Conservation (phyloP, 2,329 filamentous ascomycete genomes). For the Cercospora zeae-maydis region DNA sequence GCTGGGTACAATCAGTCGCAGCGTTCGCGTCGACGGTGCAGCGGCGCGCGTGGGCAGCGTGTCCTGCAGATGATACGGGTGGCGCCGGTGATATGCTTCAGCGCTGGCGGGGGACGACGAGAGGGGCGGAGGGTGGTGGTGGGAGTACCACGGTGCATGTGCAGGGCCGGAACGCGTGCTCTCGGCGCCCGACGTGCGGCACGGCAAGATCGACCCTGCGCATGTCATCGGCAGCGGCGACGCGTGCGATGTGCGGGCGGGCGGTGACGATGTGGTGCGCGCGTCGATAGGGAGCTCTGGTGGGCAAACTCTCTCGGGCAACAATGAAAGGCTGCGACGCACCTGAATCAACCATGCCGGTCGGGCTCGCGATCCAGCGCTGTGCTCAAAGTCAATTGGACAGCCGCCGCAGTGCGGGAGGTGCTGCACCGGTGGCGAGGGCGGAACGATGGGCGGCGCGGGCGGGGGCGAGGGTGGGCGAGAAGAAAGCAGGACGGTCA, state of each 20-base stretch:
- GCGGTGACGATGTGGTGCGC: not conserved
- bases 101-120: not conserved
- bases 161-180: not conserved
- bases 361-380: slow-evolving; percentile 25
- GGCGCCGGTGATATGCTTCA: not conserved
- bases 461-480: not conserved
- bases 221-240: not conserved
- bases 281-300: not conserved
- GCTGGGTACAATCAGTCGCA: slow-evolving; percentile 21
- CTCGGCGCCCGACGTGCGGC: not conserved
- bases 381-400: slow-evolving; percentile 47
- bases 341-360: slow-evolving; percentile 4
- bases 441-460: not conserved
- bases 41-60: not conserved
- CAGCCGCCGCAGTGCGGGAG: slow-evolving; percentile 27
- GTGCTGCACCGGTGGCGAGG: slow-evolving; percentile 10
- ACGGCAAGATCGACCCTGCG: not conserved
- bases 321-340: not conserved
- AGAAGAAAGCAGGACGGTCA: not conserved
- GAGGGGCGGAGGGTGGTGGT: not conserved
- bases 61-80: not conserved
- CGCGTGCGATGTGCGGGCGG: not conserved
- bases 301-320: not conserved
- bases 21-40: not conserved
- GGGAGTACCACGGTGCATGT: not conserved